phyloP scores from a whole-genome alignment of 345 rosid genomes.

The thale cress (Arabidopsis thaliana) region TAIR10.1 NC_003070.9:8562501-8563000 shows the following conservation, averaged over 20 bases:
- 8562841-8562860: slow-evolving; percentile 92
- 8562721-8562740: slow-evolving; percentile 98
- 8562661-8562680: background rate
- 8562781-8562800: slow-evolving; percentile 93
- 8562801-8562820: slow-evolving; percentile 81
- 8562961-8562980: slow-evolving; percentile 88
- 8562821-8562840: slow-evolving; percentile 95
- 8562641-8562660: background rate
- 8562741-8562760: slow-evolving; percentile 94
- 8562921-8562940: slow-evolving; percentile 94
- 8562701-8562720: slow-evolving; percentile 93
- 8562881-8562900: slow-evolving; percentile 88
- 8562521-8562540: slow-evolving; percentile 92
- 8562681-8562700: slow-evolving; percentile 74
- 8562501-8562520: background rate
- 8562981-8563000: slow-evolving; percentile 80
- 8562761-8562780: slow-evolving; percentile 97
- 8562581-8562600: slow-evolving; percentile 99
- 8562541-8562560: slow-evolving; percentile 98
- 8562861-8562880: slow-evolving; percentile 99
- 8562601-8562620: slow-evolving; percentile 78
- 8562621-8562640: slow-evolving; percentile 18
- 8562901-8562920: slow-evolving; percentile 98
- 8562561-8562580: slow-evolving; percentile 85
- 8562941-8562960: slow-evolving; percentile 92